A percentile compares a stretch with the other conserved stretches of the same genome.
phyloP scores from a whole-genome alignment of 768 basidiomycete species.

The Lactifluus volemus region DNA sequence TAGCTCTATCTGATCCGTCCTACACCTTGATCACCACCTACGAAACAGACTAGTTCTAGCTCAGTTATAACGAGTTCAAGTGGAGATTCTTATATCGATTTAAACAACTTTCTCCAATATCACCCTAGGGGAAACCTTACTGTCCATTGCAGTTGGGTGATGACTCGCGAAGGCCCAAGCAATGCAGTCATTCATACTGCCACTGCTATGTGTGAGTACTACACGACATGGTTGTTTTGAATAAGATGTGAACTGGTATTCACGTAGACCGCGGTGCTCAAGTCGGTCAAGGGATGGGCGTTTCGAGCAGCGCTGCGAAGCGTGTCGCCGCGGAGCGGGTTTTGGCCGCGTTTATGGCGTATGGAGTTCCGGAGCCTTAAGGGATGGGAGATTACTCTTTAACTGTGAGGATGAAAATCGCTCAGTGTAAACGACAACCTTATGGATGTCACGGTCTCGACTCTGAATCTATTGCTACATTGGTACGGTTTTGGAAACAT shows the following conservation, averaged over 20 bases:
- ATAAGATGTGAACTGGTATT: not conserved
- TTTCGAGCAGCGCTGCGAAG: not conserved
- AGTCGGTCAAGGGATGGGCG: not conserved
- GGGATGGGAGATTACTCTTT: too few species aligned
- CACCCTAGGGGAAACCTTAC: not conserved
- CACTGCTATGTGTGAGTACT: not conserved
- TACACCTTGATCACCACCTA: too few species aligned
- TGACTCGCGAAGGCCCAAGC: not conserved
- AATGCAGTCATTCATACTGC: not conserved
- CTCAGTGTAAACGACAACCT: too few species aligned
- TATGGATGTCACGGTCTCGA: too few species aligned
- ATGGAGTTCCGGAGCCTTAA: too few species aligned
- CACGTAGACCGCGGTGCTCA: not conserved
- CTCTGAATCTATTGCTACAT: too few species aligned
- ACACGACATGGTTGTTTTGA: not conserved
- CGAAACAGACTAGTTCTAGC: too few species aligned
- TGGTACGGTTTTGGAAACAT: too few species aligned
- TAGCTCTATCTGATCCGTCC: too few species aligned
- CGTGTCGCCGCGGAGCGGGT: not conserved
- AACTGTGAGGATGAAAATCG: too few species aligned
- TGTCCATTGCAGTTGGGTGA: accelerated
- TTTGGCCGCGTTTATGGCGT: not conserved
- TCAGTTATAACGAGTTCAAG: too few species aligned
- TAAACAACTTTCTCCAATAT: not conserved
- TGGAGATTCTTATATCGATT: not conserved